These are phyloP conservation scores for Botryosphaeria dothidea DNA, from an alignment of 2,329 filamentous ascomycete genomes.

Conservation along the genomic window DNA sequence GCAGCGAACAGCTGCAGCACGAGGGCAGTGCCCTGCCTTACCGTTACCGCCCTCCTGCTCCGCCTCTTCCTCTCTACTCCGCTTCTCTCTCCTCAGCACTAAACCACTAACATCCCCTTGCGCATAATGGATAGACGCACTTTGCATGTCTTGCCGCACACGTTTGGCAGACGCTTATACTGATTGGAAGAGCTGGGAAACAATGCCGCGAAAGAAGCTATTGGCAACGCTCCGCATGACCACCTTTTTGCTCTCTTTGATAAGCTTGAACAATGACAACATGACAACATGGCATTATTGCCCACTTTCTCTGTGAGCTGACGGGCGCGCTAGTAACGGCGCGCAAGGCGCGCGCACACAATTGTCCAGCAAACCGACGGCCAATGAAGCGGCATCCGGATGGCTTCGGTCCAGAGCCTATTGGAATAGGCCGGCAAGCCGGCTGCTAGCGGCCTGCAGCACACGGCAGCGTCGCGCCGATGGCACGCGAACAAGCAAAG, in stretches of 20 bases:
- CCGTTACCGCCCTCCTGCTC: not conserved
- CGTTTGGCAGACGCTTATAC: not conserved
- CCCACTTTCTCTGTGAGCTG: not conserved
- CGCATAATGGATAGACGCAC: slow-evolving; percentile 13
- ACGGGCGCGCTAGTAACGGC: slow-evolving; percentile 15
- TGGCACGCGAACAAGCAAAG: slow-evolving; percentile 13
- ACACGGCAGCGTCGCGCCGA: slow-evolving; percentile 7
- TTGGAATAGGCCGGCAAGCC: slow-evolving; percentile 11
- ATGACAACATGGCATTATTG: no score
- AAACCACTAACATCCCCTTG: slow-evolving; percentile 5
- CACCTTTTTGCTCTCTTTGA: not conserved
- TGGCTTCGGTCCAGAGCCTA: slow-evolving; percentile 4
- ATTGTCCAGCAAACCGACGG: not conserved
- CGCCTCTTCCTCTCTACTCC: not conserved
- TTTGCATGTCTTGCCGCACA: slow-evolving; percentile 2
- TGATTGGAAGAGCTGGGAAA: slow-evolving; percentile 4
- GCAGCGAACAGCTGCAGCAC: not conserved
- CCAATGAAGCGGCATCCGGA: not conserved
- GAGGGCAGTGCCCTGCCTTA: not conserved
- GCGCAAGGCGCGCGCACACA: slow-evolving; percentile 3
- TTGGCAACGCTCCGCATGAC: slow-evolving; percentile 11
- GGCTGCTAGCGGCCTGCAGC: slow-evolving; percentile 11
- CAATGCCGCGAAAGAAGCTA: slow-evolving; percentile 1
- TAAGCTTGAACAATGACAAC: slow-evolving; percentile 15
- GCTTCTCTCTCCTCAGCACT: slow-evolving; percentile 16